Evolutionary conservation across 345 rosid species (phyloP).

Genomic region (Pseudoturritis turrita): DNA sequence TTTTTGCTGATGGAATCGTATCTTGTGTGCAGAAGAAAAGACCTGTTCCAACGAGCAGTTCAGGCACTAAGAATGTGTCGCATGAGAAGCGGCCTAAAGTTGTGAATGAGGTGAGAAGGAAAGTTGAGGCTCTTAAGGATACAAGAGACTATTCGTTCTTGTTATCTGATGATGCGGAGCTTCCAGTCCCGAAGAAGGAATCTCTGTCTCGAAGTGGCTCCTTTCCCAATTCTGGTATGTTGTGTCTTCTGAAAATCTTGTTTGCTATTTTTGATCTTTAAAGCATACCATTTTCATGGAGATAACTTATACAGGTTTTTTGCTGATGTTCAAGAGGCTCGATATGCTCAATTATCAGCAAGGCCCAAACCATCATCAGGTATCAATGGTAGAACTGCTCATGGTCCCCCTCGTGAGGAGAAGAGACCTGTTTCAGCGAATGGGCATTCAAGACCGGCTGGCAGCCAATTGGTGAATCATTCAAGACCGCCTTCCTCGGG

Average conservation of each 20-base stretch:
- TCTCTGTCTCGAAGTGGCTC: slow-evolving; percentile 38
- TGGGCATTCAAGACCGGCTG: slow-evolving; percentile 38
- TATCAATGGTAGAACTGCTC: slow-evolving; percentile 41
- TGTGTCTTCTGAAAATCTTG: slow-evolving; percentile 14
- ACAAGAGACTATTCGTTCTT: slow-evolving; percentile 92
- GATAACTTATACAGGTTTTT: slow-evolving; percentile 70
- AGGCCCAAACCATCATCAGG: slow-evolving; percentile 48
- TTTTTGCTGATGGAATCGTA: neutral
- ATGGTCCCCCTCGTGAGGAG: slow-evolving; percentile 41
- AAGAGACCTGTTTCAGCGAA: slow-evolving; percentile 36
- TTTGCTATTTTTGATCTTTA: slow-evolving; percentile 21
- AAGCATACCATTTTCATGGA: slow-evolving; percentile 50
- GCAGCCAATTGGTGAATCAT: slow-evolving; percentile 33
- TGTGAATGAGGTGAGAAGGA: slow-evolving; percentile 46
- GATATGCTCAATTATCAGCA: slow-evolving; percentile 43
- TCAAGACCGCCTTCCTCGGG: slow-evolving; percentile 31
- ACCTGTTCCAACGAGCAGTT: slow-evolving; percentile 34
- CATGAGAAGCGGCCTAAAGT: slow-evolving; percentile 31
- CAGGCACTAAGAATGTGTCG: slow-evolving; percentile 39
- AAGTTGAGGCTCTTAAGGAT: slow-evolving; percentile 66
- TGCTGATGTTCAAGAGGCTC: slow-evolving; percentile 76
- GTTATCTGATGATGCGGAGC: slow-evolving; percentile 63
- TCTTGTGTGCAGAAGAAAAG: slow-evolving; percentile 51
- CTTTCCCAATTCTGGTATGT: slow-evolving; percentile 57
- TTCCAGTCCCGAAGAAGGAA: slow-evolving; percentile 58